These are phyloP conservation scores for Alternaria sp. DNA, from an alignment of 2,329 filamentous ascomycete genomes.

Conservation along the genomic window DNA sequence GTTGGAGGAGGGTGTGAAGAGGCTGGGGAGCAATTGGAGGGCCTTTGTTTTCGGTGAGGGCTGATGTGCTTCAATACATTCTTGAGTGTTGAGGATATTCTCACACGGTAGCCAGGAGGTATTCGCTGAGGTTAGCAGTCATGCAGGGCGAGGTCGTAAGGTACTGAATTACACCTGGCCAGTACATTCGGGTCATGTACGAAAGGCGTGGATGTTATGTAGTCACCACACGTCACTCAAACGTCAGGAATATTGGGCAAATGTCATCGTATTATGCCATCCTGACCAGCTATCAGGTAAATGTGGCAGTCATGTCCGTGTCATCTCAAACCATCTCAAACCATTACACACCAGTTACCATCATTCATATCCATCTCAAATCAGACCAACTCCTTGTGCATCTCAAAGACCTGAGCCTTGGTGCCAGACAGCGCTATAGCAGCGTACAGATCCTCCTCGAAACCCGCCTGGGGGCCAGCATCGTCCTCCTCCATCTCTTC, in stretches of 20 bases:
- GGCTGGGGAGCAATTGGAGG: slow-evolving; percentile 76
- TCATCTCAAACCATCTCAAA: not conserved
- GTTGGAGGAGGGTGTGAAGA: slow-evolving; percentile 71
- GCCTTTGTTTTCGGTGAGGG: slow-evolving; percentile 71
- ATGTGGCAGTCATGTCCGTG: not conserved
- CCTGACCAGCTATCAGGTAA: not conserved
- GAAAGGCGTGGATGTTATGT: not conserved
- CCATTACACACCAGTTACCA: not conserved
- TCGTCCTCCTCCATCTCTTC: slow-evolving; percentile 9
- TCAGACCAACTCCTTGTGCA: not conserved
- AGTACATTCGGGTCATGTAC: not conserved
- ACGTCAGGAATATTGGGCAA: not conserved
- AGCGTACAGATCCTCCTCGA: slow-evolving; percentile 18
- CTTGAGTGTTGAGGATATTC: not conserved
- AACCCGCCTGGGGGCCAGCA: slow-evolving; percentile 21
- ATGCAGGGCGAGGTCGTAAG: not conserved
- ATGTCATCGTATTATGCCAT: not conserved
- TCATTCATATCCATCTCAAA: not conserved
- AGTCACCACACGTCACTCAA: not conserved
- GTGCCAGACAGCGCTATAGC: slow-evolving; percentile 5
- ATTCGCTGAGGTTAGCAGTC: not conserved
- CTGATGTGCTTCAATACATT: not conserved
- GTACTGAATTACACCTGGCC: not conserved
- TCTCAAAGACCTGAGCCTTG: not conserved
- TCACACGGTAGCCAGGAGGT: not conserved